Percentiles rank a stretch among this genome's conserved stretches.
Evolutionary conservation across 129 eudicot genomes (phyloP).

Genomic region (Lonicera japonica): DNA sequence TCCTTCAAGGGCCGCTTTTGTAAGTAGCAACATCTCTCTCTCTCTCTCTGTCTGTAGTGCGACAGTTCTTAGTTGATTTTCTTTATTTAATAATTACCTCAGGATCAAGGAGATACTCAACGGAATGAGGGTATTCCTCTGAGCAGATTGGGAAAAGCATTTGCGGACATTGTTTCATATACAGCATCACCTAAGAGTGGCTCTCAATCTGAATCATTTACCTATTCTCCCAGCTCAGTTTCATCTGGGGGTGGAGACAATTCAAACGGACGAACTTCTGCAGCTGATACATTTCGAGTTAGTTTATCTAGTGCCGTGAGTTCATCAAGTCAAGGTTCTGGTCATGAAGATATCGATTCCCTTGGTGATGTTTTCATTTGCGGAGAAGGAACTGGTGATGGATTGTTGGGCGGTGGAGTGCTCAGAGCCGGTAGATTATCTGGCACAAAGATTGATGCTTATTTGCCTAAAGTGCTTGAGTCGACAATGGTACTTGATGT

Average conservation of each 20-base stretch:
- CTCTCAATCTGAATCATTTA: slow-evolving; percentile 31
- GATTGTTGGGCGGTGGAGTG: slow-evolving; percentile 65
- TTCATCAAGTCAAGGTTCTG: slow-evolving; percentile 90
- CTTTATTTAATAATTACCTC: slow-evolving; percentile 9
- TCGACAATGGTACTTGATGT: slow-evolving; percentile 82
- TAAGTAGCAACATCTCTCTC: slow-evolving; percentile 23
- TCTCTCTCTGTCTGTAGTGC: not conserved
- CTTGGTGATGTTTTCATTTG: slow-evolving; percentile 88
- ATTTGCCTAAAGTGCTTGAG: slow-evolving; percentile 69
- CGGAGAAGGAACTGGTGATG: slow-evolving; percentile 80
- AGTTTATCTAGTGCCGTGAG: slow-evolving; percentile 92
- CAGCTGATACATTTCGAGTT: slow-evolving; percentile 58
- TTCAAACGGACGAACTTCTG: slow-evolving; percentile 46
- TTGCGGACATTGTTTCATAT: slow-evolving; percentile 53
- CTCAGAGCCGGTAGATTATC: slow-evolving; percentile 28
- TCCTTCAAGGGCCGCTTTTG: slow-evolving; percentile 32
- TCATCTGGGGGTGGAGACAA: slow-evolving; percentile 47
- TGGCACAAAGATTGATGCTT: slow-evolving; percentile 42
- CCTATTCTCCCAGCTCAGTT: slow-evolving; percentile 24
- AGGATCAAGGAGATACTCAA: slow-evolving; percentile 39
- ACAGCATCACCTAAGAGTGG: slow-evolving; percentile 50
- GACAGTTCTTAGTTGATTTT: not conserved
- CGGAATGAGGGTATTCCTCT: slow-evolving; percentile 33
- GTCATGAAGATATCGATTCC: slow-evolving; percentile 68
- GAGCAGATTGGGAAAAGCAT: slow-evolving; percentile 61